Percentiles rank a stretch among this genome's conserved stretches.
These are phyloP conservation scores for Ogataea siamensis DNA, from an alignment of 805 yeast species.

Conservation along the genomic window DNA sequence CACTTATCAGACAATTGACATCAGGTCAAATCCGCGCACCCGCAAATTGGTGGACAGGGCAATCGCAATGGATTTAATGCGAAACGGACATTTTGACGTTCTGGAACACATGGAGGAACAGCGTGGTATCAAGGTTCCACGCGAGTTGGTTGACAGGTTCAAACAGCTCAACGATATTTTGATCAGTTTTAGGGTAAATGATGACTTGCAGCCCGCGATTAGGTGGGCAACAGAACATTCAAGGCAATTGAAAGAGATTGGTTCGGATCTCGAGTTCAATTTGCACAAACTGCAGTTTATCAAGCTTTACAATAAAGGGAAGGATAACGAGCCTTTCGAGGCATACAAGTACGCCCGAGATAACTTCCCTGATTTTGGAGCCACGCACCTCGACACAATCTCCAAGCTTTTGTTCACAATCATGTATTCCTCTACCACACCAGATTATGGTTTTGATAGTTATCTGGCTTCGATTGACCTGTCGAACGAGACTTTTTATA, in stretches of 20 bases:
- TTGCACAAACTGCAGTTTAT: conserved; percentile 44
- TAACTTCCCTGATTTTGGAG: conserved; percentile 40
- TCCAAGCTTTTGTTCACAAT: conserved; percentile 44
- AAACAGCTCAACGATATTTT: conserved; percentile 43
- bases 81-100: conserved; percentile 32
- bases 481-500: conserved; percentile 20
- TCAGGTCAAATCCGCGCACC: conserved; percentile 9
- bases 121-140: conserved; percentile 28
- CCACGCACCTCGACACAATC: conserved; percentile 40
- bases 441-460: conserved; percentile 11
- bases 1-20: conserved; percentile 24
- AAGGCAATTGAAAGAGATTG: conserved; percentile 29
- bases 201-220: conserved; percentile 45
- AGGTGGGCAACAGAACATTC: conserved; percentile 42
- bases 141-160: conserved; percentile 36
- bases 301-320: conserved; percentile 27
- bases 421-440: conserved; percentile 20
- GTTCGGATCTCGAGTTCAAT: conserved; percentile 44
- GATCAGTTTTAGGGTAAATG: conserved; percentile 32
- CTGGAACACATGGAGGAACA: conserved; percentile 30
- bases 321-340: conserved; percentile 23
- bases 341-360: conserved; percentile 46
- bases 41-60: conserved; percentile 27
- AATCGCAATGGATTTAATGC: conserved; percentile 32
- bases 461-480: conserved; percentile 8